Evolutionary conservation across 2,329 filamentous ascomycete species (phyloP), one percentile per base, ranked within the genome.

Genomic region (Capronia americana): DNA sequence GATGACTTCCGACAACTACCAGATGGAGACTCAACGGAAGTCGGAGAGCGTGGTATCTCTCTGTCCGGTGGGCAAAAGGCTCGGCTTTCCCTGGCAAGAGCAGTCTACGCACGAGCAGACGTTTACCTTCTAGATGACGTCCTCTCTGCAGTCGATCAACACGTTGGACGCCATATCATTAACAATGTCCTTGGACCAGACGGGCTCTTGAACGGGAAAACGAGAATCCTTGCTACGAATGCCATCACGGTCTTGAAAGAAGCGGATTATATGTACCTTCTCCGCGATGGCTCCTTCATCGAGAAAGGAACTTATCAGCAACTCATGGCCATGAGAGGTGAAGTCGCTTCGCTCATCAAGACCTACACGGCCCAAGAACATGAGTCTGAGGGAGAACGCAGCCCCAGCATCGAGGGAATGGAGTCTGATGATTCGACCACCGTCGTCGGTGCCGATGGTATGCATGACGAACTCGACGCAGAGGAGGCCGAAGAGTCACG

Each of bases 31-130:
- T 91, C 96, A 77, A 99, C 95, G 0, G 91, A 97, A 74, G 96
- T 99, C 44, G 95, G 95, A 65, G 96, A 99, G 81, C 90, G 95
- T 69, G 95, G 95, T 48, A 99, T 99, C 65, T 98, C 94, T 2
- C 83, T 99, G 26, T 97, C 93, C 69, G 94, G 94, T 71, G 95
- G 96, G 5, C 95, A 99, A 77, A 99, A 97, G 80, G 94, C 95
- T 63, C 91, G 95, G 69, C 85, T 99, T 67, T 94, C 93, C 14
- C 84, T 99, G 62, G 95, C 95, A 48, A 88, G 95, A 77, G 94
- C 96, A 32, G 95, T 99, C 0, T 99, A 99, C 76, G 93, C 96
- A 59, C 87, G 95, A 72, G 93, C 95, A n/a, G 96, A 99, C 77
- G 88, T 99, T 57, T 98, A 98, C 75, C 84, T 99, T 12, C 84